Evolutionary conservation across 2,329 filamentous ascomycete genomes (phyloP).

Genomic region (Phialemoniopsis sp.): DNA sequence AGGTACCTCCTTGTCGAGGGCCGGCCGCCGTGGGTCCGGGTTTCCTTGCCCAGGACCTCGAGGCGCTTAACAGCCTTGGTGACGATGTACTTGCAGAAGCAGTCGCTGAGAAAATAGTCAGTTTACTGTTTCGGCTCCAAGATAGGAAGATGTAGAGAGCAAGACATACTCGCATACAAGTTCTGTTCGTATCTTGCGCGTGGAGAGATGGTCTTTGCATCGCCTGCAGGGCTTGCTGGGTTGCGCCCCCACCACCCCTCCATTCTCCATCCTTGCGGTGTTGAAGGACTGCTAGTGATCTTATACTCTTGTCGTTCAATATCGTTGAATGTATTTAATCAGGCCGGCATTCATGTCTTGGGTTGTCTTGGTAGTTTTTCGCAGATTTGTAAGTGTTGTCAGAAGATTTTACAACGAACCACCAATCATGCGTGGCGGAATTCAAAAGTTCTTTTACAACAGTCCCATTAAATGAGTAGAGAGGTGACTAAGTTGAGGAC

Average conservation of each 20-base stretch:
- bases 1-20: constrained; percentile 52
- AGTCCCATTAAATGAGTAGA: no score
- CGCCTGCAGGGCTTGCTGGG: constrained; percentile 42
- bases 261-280: no score
- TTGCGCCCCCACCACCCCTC: constrained; percentile 4
- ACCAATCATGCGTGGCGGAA: no score
- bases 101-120: constrained; percentile 44
- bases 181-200: constrained; percentile 52
- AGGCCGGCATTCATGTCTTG: no score
- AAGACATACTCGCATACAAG: constrained; percentile 52
- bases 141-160: background rate
- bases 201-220: constrained; percentile 46
- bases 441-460: no score
- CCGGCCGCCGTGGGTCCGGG: constrained; percentile 20
- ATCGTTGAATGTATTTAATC: no score
- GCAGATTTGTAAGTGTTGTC: no score
- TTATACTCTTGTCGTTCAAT: no score
- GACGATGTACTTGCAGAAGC: constrained; percentile 73
- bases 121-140: background rate
- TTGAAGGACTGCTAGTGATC: no score
- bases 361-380: no score
- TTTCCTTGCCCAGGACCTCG: constrained; percentile 45
- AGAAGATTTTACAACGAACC: no score
- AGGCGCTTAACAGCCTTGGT: constrained; percentile 77
- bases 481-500: no score